Evolutionary conservation across 768 basidiomycete species (phyloP), one percentile per base, ranked within the genome.

Genomic region (Mycena belliarum): DNA sequence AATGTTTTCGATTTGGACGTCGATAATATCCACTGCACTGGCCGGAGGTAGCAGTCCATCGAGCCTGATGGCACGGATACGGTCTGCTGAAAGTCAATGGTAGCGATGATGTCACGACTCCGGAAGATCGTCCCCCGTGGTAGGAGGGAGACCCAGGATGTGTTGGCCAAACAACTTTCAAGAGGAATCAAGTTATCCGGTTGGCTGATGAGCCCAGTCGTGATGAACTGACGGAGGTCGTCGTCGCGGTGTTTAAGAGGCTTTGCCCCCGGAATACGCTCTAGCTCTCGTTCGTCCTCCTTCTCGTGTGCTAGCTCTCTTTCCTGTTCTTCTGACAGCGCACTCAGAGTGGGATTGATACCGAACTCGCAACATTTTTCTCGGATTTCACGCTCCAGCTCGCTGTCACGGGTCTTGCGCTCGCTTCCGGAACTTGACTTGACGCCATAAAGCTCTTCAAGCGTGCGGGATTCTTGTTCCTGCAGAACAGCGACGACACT

Each of bases 261-360:
- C 15, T 41, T 23, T 41, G 40, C 40, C 9, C 20, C 20, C 20
- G 40, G 20, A 23, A 41, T 23, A 23, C 40, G 57, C 29, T 54
- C 52, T 15, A 54, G 42, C 15, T 59, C 52, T 37, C 58, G 58
- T 45, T 59, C 58, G 10, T 45, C 47, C 21, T 59, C 58, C 40
- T 49, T 54, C 25, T 59, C 58, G 40, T 59, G 58, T 12, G 58
- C 52, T 3, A 59, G 23, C 11, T 59, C 58, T 37, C 58, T 26
- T 32, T 59, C 58, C 20, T 59, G 58, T 21, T 59, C 58, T 38
- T 59, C 58, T n/a, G 41, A 59, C 15, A 59, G 46, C 2, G 38
- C 33, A 14, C 25, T 49, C 44, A 32, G 25, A 8, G 52, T 37
- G 23, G 29, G 20, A 3, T n/a, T 23, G 29, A 59, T 43, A 2